Conservation (phyloP, 345 rosid species). For the Excoecaria agallocha region DNA sequence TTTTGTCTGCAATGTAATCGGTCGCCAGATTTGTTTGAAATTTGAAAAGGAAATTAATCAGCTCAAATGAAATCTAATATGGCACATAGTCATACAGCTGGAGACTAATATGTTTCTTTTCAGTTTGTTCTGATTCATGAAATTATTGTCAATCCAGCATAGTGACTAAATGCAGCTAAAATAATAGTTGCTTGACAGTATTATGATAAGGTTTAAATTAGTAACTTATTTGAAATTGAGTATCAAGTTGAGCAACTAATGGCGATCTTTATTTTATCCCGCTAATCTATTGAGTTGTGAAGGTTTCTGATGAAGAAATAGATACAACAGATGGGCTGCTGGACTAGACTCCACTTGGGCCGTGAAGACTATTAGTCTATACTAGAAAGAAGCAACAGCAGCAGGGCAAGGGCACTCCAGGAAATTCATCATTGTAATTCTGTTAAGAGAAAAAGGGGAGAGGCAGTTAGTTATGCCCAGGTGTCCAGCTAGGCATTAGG, state of each 20-base stretch:
- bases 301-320: too few relatives aligned
- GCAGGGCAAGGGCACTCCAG: too few relatives aligned
- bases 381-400: too few relatives aligned
- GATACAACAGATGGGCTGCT: too few relatives aligned
- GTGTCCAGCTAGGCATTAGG: too few relatives aligned
- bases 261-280: neutral
- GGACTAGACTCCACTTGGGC: too few relatives aligned
- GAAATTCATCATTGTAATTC: too few relatives aligned
- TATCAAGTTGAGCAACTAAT: neutral
- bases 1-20: neutral
- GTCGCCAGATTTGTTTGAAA: neutral
- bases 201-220: neutral
- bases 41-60: neutral
- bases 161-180: neutral
- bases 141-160: neutral
- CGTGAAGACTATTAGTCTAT: too few relatives aligned
- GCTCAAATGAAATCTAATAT: neutral
- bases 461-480: too few relatives aligned
- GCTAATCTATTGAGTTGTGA: neutral
- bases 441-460: too few relatives aligned
- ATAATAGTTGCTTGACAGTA: neutral
- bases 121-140: neutral
- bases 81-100: neutral
- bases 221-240: neutral
- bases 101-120: neutral